Evolutionary conservation across 2,329 filamentous ascomycete genomes (phyloP), one percentile per base, ranked within the genome.

Genomic region (Xylariaceae sp.): DNA sequence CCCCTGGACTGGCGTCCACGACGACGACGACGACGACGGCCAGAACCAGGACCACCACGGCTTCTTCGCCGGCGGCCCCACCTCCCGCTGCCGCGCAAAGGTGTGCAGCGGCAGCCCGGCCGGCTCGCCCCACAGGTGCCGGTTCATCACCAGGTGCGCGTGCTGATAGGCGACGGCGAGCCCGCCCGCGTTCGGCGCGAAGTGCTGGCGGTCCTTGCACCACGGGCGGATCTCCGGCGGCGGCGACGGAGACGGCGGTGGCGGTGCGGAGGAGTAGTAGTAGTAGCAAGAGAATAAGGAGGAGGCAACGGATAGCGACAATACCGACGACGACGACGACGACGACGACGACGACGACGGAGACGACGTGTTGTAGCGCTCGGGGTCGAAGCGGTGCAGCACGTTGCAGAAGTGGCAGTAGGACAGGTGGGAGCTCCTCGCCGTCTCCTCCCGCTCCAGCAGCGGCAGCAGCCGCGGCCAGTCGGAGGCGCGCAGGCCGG

Each of bases 391-490:
- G 5, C 11, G 11, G 21, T 32, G 31, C 13, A 32, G 19, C 7
- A 32, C 13, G 21, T 32, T 32, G 21, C 31, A 32, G 21, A 32
- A 26, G 4, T 32, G 31, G 31, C 31, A 32, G 22, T 32, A 32
- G 31, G 15, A 32, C 8, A 32, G 16, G n/a, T n/a, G n/a, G n/a
- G n/a, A n/a, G n/a, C n/a, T n/a, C 14, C 21, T 14, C 19, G 24
- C 31, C 8, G n/a, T 21, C 19, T 18, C 19, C 5, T 16, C 16
- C 5, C 19, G 13, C 15, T 24, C 31, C n/a, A 32, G 31, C 5
- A 32, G 31, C 5, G 31, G 31, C 13, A 32, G 19, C 5, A 32
- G 31, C 19, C 15, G 19, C 14, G n/a, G 31, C 31, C 31, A 32
- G n/a, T 32, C 19, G n/a, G 31, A 32, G 10, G 14, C 19, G 12